A percentile compares a stretch with the other conserved stretches of the same genome.
These are phyloP conservation scores for Mariannaea sp. DNA, from an alignment of 2,329 filamentous ascomycete species.

Conservation along the genomic window DNA sequence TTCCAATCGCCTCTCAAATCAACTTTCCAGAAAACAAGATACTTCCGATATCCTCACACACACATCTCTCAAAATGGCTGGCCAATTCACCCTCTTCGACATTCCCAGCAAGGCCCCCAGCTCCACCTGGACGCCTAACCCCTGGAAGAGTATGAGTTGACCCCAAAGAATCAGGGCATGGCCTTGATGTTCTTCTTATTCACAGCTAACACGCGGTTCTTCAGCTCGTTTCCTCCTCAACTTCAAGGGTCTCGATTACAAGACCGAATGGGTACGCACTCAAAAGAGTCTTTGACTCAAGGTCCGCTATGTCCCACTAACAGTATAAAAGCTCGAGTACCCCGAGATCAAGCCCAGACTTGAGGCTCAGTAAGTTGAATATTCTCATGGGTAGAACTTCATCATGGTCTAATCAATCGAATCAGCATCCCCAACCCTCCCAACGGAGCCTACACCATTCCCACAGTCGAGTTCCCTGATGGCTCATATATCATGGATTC, in stretches of 20 bases:
- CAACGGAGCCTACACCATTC: constrained; percentile 45
- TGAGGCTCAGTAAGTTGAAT: constrained; percentile 54
- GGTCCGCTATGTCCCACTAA: neutral
- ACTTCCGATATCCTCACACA: too few species aligned
- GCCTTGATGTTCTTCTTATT: too few species aligned
- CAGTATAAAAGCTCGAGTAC: constrained; percentile 58
- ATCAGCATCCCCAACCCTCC: constrained; percentile 29
- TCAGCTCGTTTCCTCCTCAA: constrained; percentile 68
- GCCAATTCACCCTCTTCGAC: constrained; percentile 36
- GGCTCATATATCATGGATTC: constrained; percentile 69
- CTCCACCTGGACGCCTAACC: too few species aligned
- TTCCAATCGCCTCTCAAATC: too few species aligned
- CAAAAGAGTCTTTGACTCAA: fast-evolving
- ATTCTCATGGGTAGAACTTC: neutral
- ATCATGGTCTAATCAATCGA: neutral
- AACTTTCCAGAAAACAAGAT: too few species aligned
- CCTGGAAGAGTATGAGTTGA: constrained; percentile 68
- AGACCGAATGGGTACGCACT: constrained; percentile 62
- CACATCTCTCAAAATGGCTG: too few species aligned
- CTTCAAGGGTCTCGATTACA: constrained; percentile 69
- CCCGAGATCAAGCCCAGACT: constrained; percentile 65
- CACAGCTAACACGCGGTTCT: neutral
- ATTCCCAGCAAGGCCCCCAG: constrained; percentile 45
- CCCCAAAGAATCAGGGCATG: too few species aligned
- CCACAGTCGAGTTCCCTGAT: constrained; percentile 59